Evolutionary conservation across 257 asterid genomes (phyloP), one percentile per base, ranked within the genome.

Genomic region (Eustoma russellianum): DNA sequence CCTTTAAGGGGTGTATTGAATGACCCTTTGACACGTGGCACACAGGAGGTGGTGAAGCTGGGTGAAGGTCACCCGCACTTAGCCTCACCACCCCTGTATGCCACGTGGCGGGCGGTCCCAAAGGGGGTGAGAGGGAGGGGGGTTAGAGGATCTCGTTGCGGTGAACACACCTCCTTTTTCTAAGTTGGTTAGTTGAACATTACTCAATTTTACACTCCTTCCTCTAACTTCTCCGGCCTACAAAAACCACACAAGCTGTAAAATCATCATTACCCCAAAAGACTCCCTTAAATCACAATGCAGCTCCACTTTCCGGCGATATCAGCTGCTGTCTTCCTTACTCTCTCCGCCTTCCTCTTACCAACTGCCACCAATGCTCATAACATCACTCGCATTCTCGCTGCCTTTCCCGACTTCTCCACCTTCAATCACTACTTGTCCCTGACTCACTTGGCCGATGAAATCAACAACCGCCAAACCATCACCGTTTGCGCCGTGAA

Each of bases 401-500:
- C 61, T 0, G 66, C 61, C 7, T 16, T 59, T 54, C 68, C 76
- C 6, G 80, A 81, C 1, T 72, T 87, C 68, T 77, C 94, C 57
- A 70, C 79, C 17, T 81, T 87, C 65, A 83, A 72, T 73, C 82
- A 74, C 66, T 79, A 75, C 66, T 50, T 87, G 13, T 61, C 94
- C 1, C 67, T 24, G 5, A 86, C 94, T 1, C 78, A 71, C 62
- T 92, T 86, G 24, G 85, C 87, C 41, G 58, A 61, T 52, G 92
- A 81, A 44, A 81, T 86, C 63, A 79, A 86, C 74, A 46, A 56
- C 17, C 73, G 86, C 0, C 50, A 70, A 14, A 86, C 96, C 5
- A 86, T 86, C 28, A 86, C 92, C 33, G 75, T 86, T 6, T 77
- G 80, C 68, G 86, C 64, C 48, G 89, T 86, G 35, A 74, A 74